These are phyloP conservation scores for Vachellia pachyceras DNA, from an alignment of 306 rosid genomes.

Conservation along the genomic window DNA sequence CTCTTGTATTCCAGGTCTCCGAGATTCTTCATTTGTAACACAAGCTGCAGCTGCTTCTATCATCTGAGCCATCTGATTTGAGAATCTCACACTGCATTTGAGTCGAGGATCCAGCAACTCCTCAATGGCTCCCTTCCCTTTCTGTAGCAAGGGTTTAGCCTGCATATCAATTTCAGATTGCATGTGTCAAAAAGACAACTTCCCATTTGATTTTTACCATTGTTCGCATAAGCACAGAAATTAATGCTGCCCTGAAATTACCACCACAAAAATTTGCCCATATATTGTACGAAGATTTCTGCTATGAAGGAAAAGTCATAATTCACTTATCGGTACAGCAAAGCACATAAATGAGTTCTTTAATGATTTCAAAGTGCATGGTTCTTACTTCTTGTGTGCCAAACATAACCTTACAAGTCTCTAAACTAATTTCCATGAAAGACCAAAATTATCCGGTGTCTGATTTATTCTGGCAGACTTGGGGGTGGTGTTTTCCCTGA, in stretches of 20 bases:
- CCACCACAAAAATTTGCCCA: neutral
- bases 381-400: neutral
- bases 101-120: conserved; percentile 87
- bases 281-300: conserved; percentile 14
- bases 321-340: conserved; percentile 13
- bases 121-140: conserved; percentile 84
- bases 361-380: neutral
- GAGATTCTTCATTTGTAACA: conserved; percentile 80
- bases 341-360: conserved; percentile 23
- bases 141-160: conserved; percentile 89
- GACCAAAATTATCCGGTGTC: neutral
- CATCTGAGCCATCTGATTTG: conserved; percentile 76
- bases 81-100: conserved; percentile 57
- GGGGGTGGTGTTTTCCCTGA: neutral
- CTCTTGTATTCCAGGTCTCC: conserved; percentile 80
- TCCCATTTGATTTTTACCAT: conserved; percentile 19
- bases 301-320: conserved; percentile 22
- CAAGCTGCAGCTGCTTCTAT: conserved; percentile 92
- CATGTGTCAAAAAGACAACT: conserved; percentile 18
- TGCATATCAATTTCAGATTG: conserved; percentile 42
- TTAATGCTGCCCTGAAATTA: conserved; percentile 16
- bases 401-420: neutral
- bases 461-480: conserved; percentile 16
- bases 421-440: neutral
- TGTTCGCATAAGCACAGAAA: neutral